Evolutionary conservation across 306 rosid genomes (phyloP), one percentile per base, ranked within the genome.

Genomic region (Cercis canadensis): DNA sequence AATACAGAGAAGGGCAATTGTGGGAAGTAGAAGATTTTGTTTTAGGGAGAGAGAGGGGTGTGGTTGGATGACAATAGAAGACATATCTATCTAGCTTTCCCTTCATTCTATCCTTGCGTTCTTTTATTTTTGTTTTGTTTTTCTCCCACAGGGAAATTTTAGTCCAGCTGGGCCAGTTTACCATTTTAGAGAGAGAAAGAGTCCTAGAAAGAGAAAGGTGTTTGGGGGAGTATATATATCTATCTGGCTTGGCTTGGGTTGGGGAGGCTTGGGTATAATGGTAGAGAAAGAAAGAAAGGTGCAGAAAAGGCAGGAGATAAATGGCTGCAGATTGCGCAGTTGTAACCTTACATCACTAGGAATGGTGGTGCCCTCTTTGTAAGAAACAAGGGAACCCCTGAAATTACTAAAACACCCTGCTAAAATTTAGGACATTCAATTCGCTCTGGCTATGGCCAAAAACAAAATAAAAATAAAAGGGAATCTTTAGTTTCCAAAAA

Each of bases 1-100:
- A 58, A 68, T 57, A 51, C 58, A 67, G 54, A 85, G 82, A 74
- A 61, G 85, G 83, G 85, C 80, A 85, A 62, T 64, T 67, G 54
- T 67, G 85, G 81, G 68, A 85, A 73, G 65, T 46, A 17, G 21
- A 37, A 32, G 58, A 15, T 50, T 54, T 64, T 10, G 65, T 19
- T 37, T 56, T 45, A 15, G 45, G 77, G 66, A 34, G 70, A 62
- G 74, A 52, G 75, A 62, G 74, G 44, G 75, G n/a, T 59, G 58
- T 53, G 82, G 78, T 62, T 72, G 74, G 87, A 75, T 58, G 83
- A 75, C 47, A 75, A 61, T 71, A 39, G 79, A 52, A 63, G 86
- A 49, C 77, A 50, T 56, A 47, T 39, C 73, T 43, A 36, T 54
- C 54, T 57, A 11, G 59, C 75, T 58, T 75, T 51, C 75, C 57